Evolutionary conservation across 2,329 filamentous ascomycete species (phyloP).

Genomic region (Blastomyces percursus): DNA sequence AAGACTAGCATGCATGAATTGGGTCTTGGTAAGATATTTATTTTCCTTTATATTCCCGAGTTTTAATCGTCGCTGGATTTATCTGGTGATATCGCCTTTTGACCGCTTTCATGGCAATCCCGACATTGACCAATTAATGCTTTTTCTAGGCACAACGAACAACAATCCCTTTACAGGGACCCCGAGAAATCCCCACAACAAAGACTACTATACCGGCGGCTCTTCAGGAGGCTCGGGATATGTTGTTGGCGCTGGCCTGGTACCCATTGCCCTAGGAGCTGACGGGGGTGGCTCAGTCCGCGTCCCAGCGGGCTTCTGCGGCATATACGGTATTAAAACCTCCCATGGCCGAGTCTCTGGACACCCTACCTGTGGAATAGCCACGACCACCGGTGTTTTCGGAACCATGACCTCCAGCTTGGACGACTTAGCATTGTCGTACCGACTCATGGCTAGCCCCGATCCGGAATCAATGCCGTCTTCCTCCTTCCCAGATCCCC

Average conservation of each 20-base stretch:
- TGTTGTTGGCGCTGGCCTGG: constrained; percentile 55
- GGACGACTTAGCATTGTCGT: constrained; percentile 69
- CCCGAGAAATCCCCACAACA: constrained; percentile 66
- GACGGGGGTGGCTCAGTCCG: constrained; percentile 68
- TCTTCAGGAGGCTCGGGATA: constrained; percentile 70
- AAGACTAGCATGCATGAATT: constrained; percentile 74
- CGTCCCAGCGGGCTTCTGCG: constrained; percentile 64
- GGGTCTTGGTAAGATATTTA: constrained; percentile 47
- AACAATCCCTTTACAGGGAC: constrained; percentile 68
- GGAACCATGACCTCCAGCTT: constrained; percentile 69
- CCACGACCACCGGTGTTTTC: constrained; percentile 53
- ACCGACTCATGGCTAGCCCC: constrained; percentile 65
- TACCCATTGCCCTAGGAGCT: constrained; percentile 61
- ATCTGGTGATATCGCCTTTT: background rate
- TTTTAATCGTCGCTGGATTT: background rate
- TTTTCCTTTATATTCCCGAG: background rate
- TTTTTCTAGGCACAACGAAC: constrained; percentile 56
- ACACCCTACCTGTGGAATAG: constrained; percentile 48
- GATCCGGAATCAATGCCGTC: constrained; percentile 53
- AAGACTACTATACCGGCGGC: constrained; percentile 65
- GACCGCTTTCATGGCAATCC: background rate
- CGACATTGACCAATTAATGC: background rate
- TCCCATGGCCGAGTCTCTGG: constrained; percentile 58
- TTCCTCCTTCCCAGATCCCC: constrained; percentile 48
- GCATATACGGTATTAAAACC: constrained; percentile 70